Percentiles rank a stretch among this genome's conserved stretches.
Evolutionary conservation across 176 grass and related monocot species (phyloP).

Genomic region (Thinopyrum elongatum): DNA sequence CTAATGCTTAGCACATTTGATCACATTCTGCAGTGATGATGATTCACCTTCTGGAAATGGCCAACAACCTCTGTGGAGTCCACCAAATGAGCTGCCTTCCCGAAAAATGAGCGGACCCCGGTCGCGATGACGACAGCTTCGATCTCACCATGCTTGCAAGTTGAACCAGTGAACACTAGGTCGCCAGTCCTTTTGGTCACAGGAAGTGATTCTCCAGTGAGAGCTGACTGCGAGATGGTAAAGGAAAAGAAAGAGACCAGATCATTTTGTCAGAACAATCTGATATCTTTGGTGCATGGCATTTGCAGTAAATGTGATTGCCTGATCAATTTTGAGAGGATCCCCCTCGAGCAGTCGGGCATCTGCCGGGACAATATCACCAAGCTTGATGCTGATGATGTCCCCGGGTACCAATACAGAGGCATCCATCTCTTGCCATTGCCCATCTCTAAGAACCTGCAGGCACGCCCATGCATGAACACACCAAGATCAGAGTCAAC

Average conservation of each 20-base stretch:
- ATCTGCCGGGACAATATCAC: conserved; percentile 80
- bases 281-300: not conserved
- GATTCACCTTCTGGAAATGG: conserved; percentile 75
- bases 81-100: conserved; percentile 78
- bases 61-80: conserved; percentile 71
- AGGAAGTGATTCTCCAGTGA: conserved; percentile 82
- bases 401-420: conserved; percentile 68
- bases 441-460: conserved; percentile 63
- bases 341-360: conserved; percentile 74
- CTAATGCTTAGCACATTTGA: not conserved
- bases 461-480: not conserved
- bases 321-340: conserved; percentile 88
- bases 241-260: not conserved
- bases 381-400: conserved; percentile 74
- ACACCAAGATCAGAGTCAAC: not conserved
- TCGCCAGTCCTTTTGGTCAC: conserved; percentile 64
- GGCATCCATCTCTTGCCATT: conserved; percentile 81
- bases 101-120: conserved; percentile 63
- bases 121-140: conserved; percentile 73
- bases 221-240: conserved; percentile 53
- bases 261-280: not conserved
- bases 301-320: not conserved
- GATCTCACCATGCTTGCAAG: conserved; percentile 84
- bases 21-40: not conserved
- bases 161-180: conserved; percentile 66